Conservation (phyloP, 441 rosid species). For the Adansonia gregorii region DNA sequence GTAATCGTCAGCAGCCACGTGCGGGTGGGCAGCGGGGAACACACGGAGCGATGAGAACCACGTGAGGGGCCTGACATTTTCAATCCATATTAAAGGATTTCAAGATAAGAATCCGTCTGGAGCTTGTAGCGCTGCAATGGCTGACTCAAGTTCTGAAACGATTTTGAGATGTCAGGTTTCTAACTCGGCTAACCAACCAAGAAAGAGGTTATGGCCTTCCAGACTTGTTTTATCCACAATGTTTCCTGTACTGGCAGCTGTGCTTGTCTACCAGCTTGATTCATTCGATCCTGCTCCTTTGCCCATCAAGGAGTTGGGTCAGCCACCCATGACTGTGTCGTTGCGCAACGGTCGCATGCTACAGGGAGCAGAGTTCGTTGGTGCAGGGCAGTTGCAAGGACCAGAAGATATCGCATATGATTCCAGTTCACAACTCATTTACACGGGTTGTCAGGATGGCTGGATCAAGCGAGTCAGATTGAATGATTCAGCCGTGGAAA, state of each 20-base stretch:
- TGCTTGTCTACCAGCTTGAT: conserved; percentile 47
- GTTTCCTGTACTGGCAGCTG: conserved; percentile 40
- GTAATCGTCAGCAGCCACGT: no score
- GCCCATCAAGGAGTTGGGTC: conserved; percentile 51
- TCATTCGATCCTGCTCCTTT: conserved; percentile 60
- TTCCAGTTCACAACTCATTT: conserved; percentile 34
- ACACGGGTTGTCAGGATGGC: conserved; percentile 61
- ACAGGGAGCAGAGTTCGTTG: conserved; percentile 45
- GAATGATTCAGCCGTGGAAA: conserved; percentile 49
- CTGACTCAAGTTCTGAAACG: background rate
- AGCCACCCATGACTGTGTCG: conserved; percentile 6
- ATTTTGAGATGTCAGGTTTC: background rate
- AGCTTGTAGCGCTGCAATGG: background rate
- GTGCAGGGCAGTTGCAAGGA: conserved; percentile 36
- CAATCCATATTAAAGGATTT: background rate
- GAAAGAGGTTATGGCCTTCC: background rate
- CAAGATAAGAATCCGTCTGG: background rate
- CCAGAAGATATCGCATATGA: conserved; percentile 59
- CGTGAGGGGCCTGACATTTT: background rate
- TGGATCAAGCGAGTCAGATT: conserved; percentile 63
- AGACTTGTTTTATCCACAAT: background rate
- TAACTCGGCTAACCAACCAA: background rate
- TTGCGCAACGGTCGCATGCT: conserved; percentile 36
- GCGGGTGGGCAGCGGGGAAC: background rate
- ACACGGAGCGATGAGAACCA: background rate